Base-by-base conservation (phyloP, 2,329 filamentous ascomycete genomes). In the Alternaria brassicae region DNA sequence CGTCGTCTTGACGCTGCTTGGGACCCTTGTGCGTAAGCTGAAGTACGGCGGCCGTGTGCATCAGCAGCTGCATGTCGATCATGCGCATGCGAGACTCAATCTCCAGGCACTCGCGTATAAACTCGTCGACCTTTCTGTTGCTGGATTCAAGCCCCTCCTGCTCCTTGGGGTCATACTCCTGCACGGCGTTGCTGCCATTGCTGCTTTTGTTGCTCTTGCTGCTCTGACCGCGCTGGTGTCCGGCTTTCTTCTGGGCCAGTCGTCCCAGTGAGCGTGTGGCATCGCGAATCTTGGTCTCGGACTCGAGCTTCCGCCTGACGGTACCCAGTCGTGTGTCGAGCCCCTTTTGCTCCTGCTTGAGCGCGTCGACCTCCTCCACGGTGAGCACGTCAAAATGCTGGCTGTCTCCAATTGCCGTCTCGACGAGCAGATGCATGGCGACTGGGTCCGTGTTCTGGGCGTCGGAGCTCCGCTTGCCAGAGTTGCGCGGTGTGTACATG, bases 211-310 rank as follows among this genome's bases (percentile, higher is more conserved):
- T 79, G 64, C 80, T 81, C 45, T 84, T 79, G 41, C 85, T 79
- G 65, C 83, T 79, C 41, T 85, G 78, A 52, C 79, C 80, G 58
- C 81, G 89, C 78, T 76, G 84, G 74, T 78, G 84, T 58, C 71
- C 70, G 48, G 64, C 63, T 62, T 84, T 83, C n/a, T 88, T 84
- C 8, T 86, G 86, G 74, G 96, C 92, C 28, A 99, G 83, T 69
- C 90, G 89, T 58, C 89, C 89, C 79, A 99, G 89, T 39, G 93
- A 96, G 65, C 90, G 86, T 10, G 95, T 92, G 1, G 95, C 95
- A 83, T 98, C 94, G 69, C 93, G 91, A 70, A 97, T 92, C 81
- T 98, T 99, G 54, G 89, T 91, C 77, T 99, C 95, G 44, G 98
- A 88, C 30, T 89, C 88, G 36, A 99, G 84, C 78, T 94, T 97